Conservation (phyloP, 2,329 filamentous ascomycete genomes). For the Neonectria magnoliae region DNA sequence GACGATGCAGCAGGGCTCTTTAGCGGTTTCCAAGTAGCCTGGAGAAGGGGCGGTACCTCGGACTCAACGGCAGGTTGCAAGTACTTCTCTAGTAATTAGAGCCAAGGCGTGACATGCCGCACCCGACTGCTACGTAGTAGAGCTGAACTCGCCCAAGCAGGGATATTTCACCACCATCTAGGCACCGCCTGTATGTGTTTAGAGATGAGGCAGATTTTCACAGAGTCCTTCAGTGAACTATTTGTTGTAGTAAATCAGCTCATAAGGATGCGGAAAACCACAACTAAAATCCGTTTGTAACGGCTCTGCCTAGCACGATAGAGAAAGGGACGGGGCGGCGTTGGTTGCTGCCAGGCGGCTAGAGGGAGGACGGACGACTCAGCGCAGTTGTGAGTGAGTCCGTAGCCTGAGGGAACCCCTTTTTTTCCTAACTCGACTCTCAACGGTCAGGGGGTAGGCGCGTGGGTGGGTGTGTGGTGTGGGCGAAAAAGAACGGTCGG, state of each 20-base stretch:
- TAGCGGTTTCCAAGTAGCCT: conserved; percentile 23
- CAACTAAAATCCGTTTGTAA: background rate
- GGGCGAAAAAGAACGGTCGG: conserved; percentile 26
- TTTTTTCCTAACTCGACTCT: background rate
- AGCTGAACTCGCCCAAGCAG: conserved; percentile 13
- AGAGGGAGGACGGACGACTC: background rate
- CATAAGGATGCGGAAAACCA: background rate
- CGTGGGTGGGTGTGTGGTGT: conserved; percentile 10
- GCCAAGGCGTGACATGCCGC: conserved; percentile 2
- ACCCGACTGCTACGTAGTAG: conserved; percentile 1
- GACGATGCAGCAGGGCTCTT: conserved; percentile 8
- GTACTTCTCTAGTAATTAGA: conserved; percentile 4
- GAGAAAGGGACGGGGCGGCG: background rate
- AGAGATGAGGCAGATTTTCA: conserved; percentile 22
- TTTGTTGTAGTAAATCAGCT: background rate
- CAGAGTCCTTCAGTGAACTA: conserved; percentile 7
- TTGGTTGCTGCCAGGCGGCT: background rate
- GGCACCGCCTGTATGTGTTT: background rate
- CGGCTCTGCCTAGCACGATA: background rate
- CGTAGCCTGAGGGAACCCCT: background rate
- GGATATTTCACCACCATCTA: background rate
- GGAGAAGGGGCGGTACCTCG: conserved; percentile 17
- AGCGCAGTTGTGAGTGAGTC: background rate
- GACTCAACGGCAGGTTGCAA: conserved; percentile 12
- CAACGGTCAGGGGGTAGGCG: conserved; percentile 11